Base-by-base conservation (phyloP, 2,329 filamentous ascomycete species). In the Botrytis sinoallii region DNA sequence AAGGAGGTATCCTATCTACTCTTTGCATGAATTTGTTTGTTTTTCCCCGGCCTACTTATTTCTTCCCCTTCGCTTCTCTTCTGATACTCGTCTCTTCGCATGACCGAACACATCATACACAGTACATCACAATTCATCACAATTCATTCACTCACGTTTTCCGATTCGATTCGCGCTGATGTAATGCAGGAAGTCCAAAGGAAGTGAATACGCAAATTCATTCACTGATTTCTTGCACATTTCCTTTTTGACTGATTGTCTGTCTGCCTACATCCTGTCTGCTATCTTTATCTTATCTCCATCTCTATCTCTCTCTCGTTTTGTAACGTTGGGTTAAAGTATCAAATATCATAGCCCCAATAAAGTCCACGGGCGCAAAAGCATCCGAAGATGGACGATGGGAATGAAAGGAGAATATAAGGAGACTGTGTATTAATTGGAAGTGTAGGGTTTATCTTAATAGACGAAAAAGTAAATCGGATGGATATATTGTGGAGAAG, bases 71-170 rank as follows among this genome's bases (percentile, higher is more conserved):
- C 86, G 5, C 96, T 97, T 89, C 93, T 92, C 83, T 97, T 94
- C 74, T 92, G 52, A 97, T 93, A 85, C 97, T 98, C 77, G 95
- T 95, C 73, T 98, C 93, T 98, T 95, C 79, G 93, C 89, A 89
- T 97, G 75, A 93, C 88, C 74, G 25, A 55, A 68, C 20, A 42
- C 42, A 40, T 22, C 25, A 55, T 55, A n/a, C 25, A 55, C 42
- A 68, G 18, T 9, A 55, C 32, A 29, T 68, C 22, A 52, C 29
- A 52, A 52, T 38, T 22, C 12, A 67, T 32, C 32, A 52, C 29
- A 52, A 52, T 38, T 22, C 12, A 67, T 32, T 55, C 44, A 67
- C 29, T 38, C 22, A 40, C 38, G 8, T n/a, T 52, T 55, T 55
- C 6, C 14, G 22, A 52, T 35, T 32, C 18, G 32, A n/a, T n/a